phyloP scores from a whole-genome alignment of 495 filamentous ascomycete species.

The Aspergillus nanangensis region DNA sequence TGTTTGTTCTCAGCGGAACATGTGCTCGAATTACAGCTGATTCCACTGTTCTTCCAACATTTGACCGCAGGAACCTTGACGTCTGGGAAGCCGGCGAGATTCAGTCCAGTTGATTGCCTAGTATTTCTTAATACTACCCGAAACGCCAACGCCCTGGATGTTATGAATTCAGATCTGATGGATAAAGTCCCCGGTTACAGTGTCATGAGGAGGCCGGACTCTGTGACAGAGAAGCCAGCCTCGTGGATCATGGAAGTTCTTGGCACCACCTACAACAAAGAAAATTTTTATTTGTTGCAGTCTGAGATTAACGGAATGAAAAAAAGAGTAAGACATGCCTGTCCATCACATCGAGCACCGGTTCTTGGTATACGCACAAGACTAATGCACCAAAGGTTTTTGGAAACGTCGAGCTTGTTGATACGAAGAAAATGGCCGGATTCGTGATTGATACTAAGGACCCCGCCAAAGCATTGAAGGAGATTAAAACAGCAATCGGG shows the following conservation, averaged over 20 bases:
- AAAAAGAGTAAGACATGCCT: not conserved
- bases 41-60: not conserved
- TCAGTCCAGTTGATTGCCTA: not conserved
- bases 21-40: not conserved
- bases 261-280: not conserved
- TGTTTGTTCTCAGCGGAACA: no score
- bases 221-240: no score
- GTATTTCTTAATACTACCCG: not conserved
- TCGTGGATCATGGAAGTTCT: not conserved
- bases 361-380: no score
- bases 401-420: not conserved
- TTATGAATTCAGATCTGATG: not conserved
- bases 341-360: no score
- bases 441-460: not conserved
- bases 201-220: no score
- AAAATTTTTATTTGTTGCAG: not conserved
- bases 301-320: not conserved
- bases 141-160: not conserved
- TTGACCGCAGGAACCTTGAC: not conserved
- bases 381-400: not conserved
- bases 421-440: not conserved
- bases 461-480: not conserved
- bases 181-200: no score
- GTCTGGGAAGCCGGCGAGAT: not conserved
- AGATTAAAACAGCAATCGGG: not conserved